These are phyloP conservation scores for Aspergillus novofumigatus DNA, from an alignment of 2,329 filamentous ascomycete species.

Conservation along the genomic window DNA sequence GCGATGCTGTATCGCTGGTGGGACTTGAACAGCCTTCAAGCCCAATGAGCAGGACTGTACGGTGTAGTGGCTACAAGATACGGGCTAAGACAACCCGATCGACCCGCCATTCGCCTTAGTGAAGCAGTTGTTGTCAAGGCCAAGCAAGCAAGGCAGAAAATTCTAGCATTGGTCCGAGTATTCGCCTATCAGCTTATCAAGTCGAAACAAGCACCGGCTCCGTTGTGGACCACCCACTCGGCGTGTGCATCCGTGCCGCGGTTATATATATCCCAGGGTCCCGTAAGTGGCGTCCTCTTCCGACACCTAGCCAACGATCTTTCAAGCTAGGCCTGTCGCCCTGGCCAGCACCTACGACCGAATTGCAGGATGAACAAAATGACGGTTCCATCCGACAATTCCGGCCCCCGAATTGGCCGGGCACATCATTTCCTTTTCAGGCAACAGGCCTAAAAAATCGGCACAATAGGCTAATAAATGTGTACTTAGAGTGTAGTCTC, in stretches of 20 bases:
- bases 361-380: neutral
- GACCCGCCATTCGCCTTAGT: neutral
- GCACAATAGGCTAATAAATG: too few species aligned
- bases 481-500: too few species aligned
- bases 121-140: neutral
- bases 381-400: too few species aligned
- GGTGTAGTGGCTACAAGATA: neutral
- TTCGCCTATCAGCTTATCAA: neutral
- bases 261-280: neutral
- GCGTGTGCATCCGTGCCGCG: neutral
- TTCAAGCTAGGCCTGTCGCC: neutral
- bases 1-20: neutral
- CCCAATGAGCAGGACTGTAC: too few species aligned
- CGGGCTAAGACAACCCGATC: neutral
- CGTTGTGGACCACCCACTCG: neutral
- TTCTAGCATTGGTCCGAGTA: neutral
- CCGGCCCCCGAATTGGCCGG: too few species aligned
- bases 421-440: too few species aligned
- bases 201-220: neutral
- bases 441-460: too few species aligned
- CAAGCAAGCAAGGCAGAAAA: neutral
- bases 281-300: neutral
- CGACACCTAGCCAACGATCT: neutral
- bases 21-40: too few species aligned
- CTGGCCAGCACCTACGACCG: neutral